Evolutionary conservation across 208 protist genomes (phyloP).

Genomic region (Trichomonas vaginalis): DNA sequence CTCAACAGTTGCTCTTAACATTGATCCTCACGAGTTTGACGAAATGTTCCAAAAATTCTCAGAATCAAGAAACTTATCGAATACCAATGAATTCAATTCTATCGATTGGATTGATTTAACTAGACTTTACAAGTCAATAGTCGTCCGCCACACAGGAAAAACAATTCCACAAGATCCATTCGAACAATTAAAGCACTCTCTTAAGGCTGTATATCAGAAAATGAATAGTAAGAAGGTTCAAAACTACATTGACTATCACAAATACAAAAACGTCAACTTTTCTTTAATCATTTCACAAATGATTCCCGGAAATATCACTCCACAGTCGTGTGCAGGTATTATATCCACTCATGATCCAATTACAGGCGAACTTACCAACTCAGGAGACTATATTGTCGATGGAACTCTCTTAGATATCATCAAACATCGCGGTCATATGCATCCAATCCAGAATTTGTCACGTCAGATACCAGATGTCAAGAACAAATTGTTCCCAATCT

Average conservation of each 20-base stretch:
- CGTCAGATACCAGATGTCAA: background rate
- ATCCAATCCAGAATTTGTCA: background rate
- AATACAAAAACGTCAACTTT: background rate
- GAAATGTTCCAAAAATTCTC: background rate
- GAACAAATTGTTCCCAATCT: background rate
- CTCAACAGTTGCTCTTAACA: background rate
- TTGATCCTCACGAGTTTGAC: background rate
- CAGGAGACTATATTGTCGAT: background rate
- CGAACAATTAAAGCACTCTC: background rate
- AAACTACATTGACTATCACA: background rate
- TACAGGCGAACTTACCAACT: background rate
- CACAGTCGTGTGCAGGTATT: background rate
- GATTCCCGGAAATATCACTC: background rate
- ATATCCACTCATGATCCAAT: background rate
- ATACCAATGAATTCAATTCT: background rate
- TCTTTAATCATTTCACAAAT: background rate
- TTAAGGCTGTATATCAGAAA: background rate
- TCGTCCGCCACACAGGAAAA: background rate
- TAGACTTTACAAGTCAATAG: background rate
- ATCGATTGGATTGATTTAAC: background rate
- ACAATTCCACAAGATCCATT: constrained; percentile 19
- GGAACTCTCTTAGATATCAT: background rate
- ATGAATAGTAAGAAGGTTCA: background rate
- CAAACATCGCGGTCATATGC: background rate
- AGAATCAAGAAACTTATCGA: background rate